Evolutionary conservation across 331 rosid genomes (phyloP).

Genomic region (Spiraea crenata): DNA sequence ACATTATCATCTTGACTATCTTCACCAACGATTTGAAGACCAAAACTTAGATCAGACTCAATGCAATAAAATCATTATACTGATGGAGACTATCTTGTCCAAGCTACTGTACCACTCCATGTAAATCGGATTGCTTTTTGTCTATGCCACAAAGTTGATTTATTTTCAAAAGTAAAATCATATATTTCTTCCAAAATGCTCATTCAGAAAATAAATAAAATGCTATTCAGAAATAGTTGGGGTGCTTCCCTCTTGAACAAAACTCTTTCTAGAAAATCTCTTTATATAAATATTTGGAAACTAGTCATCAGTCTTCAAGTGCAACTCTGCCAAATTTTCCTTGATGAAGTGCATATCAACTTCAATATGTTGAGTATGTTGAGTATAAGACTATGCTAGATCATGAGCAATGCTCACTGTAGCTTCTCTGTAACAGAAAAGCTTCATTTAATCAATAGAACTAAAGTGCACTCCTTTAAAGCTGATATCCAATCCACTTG

Average conservation of each 20-base stretch:
- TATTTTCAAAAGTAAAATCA: not conserved
- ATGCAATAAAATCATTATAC: not conserved
- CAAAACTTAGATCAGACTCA: not conserved
- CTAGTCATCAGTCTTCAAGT: too few relatives aligned
- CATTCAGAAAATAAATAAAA: not conserved
- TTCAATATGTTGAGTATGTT: too few relatives aligned
- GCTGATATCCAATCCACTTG: too few relatives aligned
- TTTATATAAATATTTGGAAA: too few relatives aligned
- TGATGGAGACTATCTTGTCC: not conserved
- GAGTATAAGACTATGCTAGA: too few relatives aligned
- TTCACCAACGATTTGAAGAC: conserved; percentile 12
- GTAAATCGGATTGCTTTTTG: not conserved
- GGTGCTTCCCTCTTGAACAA: not conserved
- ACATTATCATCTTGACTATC: conserved; percentile 18
- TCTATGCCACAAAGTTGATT: not conserved
- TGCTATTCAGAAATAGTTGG: not conserved
- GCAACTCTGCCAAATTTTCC: too few relatives aligned
- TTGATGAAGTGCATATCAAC: too few relatives aligned
- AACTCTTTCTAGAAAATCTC: not conserved
- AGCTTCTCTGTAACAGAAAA: too few relatives aligned
- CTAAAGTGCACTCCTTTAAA: too few relatives aligned
- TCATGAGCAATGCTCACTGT: too few relatives aligned
- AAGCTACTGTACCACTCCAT: not conserved
- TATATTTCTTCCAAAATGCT: too few relatives aligned
- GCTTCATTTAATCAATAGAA: too few relatives aligned